phyloP scores from a whole-genome alignment of 1,139 yeast species.

The Eremothecium cymbalariae region DNA sequence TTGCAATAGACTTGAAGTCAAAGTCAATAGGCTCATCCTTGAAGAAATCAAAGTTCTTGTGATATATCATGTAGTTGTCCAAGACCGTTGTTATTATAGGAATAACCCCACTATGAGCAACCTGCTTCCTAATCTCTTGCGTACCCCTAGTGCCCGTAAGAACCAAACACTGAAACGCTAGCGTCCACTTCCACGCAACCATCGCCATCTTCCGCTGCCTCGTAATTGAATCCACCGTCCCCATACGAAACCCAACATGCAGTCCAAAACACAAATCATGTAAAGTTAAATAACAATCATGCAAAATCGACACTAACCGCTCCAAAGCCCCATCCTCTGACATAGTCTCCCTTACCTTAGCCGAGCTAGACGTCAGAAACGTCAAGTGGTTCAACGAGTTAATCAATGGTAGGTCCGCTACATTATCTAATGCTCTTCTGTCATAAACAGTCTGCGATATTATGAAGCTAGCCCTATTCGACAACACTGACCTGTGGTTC shows the following conservation, averaged over 20 bases:
- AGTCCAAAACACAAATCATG: constrained; percentile 15
- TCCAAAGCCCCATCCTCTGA: constrained; percentile 89
- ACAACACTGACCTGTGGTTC: constrained; percentile 67
- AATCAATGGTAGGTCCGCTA: constrained; percentile 82
- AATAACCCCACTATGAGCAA: constrained; percentile 84
- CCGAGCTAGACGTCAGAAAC: constrained; percentile 74
- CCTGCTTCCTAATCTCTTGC: constrained; percentile 72
- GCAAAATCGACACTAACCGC: constrained; percentile 73
- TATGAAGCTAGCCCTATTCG: constrained; percentile 83
- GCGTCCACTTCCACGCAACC: constrained; percentile 93
- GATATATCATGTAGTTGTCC: constrained; percentile 59
- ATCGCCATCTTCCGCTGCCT: constrained; percentile 40
- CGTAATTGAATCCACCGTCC: constrained; percentile 20
- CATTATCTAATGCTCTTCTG: constrained; percentile 84
- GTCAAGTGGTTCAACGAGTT: constrained; percentile 87
- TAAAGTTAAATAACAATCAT: constrained; percentile 54
- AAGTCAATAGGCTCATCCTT: constrained; percentile 24
- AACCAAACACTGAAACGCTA: constrained; percentile 86
- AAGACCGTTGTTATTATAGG: constrained; percentile 87
- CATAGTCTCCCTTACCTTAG: constrained; percentile 83
- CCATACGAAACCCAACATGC: constrained; percentile 16
- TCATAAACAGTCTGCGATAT: constrained; percentile 86
- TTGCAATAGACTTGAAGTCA: constrained; percentile 13
- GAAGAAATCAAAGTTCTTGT: constrained; percentile 32
- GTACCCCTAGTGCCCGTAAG: constrained; percentile 90